These are phyloP conservation scores for Cryphonectria radicalis DNA, from an alignment of 2,329 filamentous ascomycete genomes.

Conservation along the genomic window DNA sequence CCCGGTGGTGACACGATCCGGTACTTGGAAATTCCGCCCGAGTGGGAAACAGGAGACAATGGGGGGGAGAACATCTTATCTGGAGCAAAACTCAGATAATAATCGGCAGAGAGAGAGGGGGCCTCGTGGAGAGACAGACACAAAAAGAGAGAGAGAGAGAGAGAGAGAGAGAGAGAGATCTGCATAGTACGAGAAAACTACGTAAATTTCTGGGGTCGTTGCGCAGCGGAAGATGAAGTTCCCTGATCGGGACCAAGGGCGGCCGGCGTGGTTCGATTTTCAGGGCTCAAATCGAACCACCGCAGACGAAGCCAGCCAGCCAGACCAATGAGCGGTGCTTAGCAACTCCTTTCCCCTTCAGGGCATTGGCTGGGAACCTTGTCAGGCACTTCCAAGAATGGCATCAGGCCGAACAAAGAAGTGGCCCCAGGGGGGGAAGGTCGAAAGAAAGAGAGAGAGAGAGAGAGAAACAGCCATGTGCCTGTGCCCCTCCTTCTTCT, in stretches of 20 bases:
- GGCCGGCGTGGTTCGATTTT: constrained; percentile 26
- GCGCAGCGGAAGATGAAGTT: constrained; percentile 17
- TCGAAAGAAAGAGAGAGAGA: constrained; percentile 9
- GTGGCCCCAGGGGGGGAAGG: constrained; percentile 13
- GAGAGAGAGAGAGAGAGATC: background rate
- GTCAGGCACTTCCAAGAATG: constrained; percentile 2
- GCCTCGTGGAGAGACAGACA: background rate
- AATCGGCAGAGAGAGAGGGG: background rate
- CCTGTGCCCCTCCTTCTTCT: background rate
- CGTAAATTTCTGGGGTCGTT: constrained; percentile 9
- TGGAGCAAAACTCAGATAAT: background rate
- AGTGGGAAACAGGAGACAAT: background rate
- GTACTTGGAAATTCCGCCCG: constrained; percentile 5
- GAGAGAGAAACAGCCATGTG: background rate
- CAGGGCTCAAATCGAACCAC: constrained; percentile 16
- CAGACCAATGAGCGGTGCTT: constrained; percentile 18
- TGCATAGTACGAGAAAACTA: background rate
- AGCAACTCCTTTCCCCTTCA: background rate
- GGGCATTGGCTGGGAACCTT: constrained; percentile 20
- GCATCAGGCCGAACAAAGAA: constrained; percentile 3
- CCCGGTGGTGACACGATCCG: constrained; percentile 10
- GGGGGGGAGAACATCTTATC: background rate
- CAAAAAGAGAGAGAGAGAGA: background rate
- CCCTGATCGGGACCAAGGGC: constrained; percentile 15
- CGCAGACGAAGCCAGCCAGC: background rate